Base-by-base conservation (phyloP, 202 grass and related monocot species). In the Brachypodium distachyon region DNA sequence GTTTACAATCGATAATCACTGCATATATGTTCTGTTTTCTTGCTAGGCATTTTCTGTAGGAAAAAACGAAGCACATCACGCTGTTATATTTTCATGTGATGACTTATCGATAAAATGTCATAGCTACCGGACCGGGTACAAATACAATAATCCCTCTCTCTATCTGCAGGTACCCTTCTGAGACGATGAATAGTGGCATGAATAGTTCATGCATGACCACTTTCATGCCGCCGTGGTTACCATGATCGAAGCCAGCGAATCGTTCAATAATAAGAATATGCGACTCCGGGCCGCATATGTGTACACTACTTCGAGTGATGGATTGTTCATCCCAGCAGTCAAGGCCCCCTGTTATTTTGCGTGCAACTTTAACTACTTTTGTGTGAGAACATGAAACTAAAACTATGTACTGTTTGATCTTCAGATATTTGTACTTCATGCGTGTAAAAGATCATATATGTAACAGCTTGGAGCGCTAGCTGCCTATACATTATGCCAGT, bases 221-320 rank as follows among this genome's bases (percentile, higher is more conserved):
- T 8, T 84, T 81, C 71, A 68, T 84, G 70, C 40, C 86, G 55
- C 76, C 76, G 31, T 88, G 86, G 86, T 34, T 84, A 67, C 86
- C 81, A 58, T 88, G 85, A 87, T 46, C 18, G 61, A 61, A 31
- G 36, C 27, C 12, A 0, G 9, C 41, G 52, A 46, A 68, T 43
- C 46, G 8, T 11, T 13, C 44, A 68, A 32, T 61, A 69, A 69
- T 69, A 69, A 69, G 26, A 27, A 68, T 69, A 69, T 46, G 65
- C 1, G 65, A 16, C 65, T n/a, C 40, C 61, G 3, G 41, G 65
- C 26, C 26, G 14, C 65, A 69, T 48, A 69, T 48, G 31, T 48
- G 65, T 31, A 32, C 41, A 42, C 36, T 47, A 48, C 65, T 68
- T 68, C 16, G 16, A 69, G 65, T 32, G 41, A 69, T 69, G 25